These are phyloP conservation scores for Coemansia sp. DNA, from an alignment of 192 early-diverging fungal species.

Conservation along the genomic window DNA sequence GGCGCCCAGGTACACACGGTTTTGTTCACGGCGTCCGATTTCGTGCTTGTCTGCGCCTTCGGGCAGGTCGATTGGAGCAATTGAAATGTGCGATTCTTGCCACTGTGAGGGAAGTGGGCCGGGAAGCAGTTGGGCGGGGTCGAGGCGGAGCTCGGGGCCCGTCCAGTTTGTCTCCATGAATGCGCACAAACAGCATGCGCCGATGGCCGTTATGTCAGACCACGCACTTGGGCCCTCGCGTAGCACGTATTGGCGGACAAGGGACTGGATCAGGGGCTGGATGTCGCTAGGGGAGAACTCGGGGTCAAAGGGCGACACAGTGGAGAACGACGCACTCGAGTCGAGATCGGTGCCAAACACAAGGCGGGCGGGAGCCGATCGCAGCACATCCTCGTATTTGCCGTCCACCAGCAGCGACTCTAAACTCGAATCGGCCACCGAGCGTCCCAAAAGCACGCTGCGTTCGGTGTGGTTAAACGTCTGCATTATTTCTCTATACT, in stretches of 20 bases:
- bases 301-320: slow-evolving; percentile 33
- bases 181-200: slow-evolving; percentile 68
- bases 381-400: slow-evolving; percentile 56
- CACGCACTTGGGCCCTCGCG: slow-evolving; percentile 15
- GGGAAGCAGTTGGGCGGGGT: slow-evolving; percentile 62
- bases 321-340: slow-evolving; percentile 4
- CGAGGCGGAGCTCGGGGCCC: slow-evolving; percentile 70
- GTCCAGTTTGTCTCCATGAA: slow-evolving; percentile 92
- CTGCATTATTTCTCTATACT: not conserved
- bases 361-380: slow-evolving; percentile 35
- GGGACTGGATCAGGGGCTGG: slow-evolving; percentile 25
- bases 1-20: slow-evolving; percentile 43
- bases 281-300: slow-evolving; percentile 48
- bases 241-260: slow-evolving; percentile 10
- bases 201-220: slow-evolving; percentile 52
- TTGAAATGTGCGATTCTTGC: slow-evolving; percentile 31
- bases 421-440: slow-evolving; percentile 5
- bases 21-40: slow-evolving; percentile 45
- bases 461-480: slow-evolving; percentile 4
- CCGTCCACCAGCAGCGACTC: slow-evolving; percentile 33
- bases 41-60: slow-evolving; percentile 47
- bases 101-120: slow-evolving; percentile 17
- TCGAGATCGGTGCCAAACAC: slow-evolving; percentile 58
- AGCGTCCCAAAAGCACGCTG: slow-evolving; percentile 31
- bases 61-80: slow-evolving; percentile 27